Evolutionary conservation across 2,329 filamentous ascomycete genomes (phyloP).

Genomic region (Xylariaceae sp.): DNA sequence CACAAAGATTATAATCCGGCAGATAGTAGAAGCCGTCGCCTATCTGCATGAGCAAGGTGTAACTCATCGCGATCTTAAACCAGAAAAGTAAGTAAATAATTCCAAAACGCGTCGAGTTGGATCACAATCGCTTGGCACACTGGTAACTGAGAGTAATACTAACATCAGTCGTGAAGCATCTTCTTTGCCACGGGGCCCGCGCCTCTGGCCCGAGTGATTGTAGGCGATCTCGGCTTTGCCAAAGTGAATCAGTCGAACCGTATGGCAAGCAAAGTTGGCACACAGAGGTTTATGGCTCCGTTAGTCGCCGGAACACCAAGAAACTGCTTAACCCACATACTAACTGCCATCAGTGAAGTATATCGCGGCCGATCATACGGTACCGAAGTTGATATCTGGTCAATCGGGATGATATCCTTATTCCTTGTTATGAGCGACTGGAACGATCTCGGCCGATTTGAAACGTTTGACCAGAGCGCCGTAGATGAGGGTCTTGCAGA

Average conservation of each 20-base stretch:
- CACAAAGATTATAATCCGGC: constrained; percentile 42
- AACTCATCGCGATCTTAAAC: constrained; percentile 50
- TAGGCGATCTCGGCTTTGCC: constrained; percentile 50
- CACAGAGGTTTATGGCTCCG: constrained; percentile 46
- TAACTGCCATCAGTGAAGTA: constrained; percentile 36
- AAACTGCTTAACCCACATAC: not conserved
- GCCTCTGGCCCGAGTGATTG: constrained; percentile 41
- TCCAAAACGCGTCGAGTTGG: not conserved
- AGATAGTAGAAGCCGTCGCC: constrained; percentile 41
- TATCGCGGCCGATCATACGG: constrained; percentile 28
- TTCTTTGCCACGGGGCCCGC: constrained; percentile 44
- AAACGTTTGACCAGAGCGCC: constrained; percentile 24
- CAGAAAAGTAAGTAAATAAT: constrained; percentile 32
- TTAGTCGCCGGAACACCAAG: constrained; percentile 30
- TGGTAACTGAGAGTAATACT: not conserved
- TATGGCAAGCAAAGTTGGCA: constrained; percentile 43
- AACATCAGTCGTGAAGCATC: constrained; percentile 36
- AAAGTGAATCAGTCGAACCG: constrained; percentile 39
- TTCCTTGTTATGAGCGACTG: constrained; percentile 25
- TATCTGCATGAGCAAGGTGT: constrained; percentile 48
- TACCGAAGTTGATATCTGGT: constrained; percentile 47
- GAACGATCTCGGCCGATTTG: constrained; percentile 9
- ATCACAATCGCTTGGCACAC: not conserved
- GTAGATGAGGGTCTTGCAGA: constrained; percentile 18
- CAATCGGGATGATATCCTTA: constrained; percentile 44